phyloP scores from a whole-genome alignment of 2,329 filamentous ascomycete genomes.

The Ophiocordyceps polyrhachis-furcata region DNA sequence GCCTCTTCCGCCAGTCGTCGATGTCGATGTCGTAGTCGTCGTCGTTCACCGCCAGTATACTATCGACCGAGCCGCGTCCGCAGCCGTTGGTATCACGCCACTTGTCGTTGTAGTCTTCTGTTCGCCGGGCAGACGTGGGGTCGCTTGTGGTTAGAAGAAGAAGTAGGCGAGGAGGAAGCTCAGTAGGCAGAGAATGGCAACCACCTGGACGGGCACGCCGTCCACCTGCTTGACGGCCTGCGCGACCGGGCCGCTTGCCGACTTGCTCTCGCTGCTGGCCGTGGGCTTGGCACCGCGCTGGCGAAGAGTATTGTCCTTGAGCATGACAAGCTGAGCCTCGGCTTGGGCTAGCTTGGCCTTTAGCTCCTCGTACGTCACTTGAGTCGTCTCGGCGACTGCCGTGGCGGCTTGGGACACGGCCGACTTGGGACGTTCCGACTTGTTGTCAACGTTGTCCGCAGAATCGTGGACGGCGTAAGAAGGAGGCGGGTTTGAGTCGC shows the following conservation, averaged over 20 bases:
- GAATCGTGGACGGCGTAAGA: conserved; percentile 17
- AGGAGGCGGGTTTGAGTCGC: conserved; percentile 14
- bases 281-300: conserved; percentile 52
- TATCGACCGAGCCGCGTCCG: not conserved
- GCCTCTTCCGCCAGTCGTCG: not conserved
- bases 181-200: conserved; percentile 65
- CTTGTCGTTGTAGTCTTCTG: too few species aligned
- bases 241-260: conserved; percentile 26
- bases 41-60: not conserved
- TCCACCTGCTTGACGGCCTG: conserved; percentile 38
- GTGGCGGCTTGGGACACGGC: conserved; percentile 22
- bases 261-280: conserved; percentile 32
- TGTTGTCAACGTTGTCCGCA: conserved; percentile 12
- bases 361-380: conserved; percentile 36
- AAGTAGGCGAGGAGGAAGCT: conserved; percentile 92
- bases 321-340: conserved; percentile 49
- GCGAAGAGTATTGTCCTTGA: conserved; percentile 57
- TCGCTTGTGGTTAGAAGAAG: conserved; percentile 53
- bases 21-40: not conserved
- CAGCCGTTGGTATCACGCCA: not conserved
- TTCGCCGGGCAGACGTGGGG: not conserved
- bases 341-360: conserved; percentile 58
- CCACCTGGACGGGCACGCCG: conserved; percentile 74
- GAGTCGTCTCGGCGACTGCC: conserved; percentile 24
- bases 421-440: conserved; percentile 10